Conservation (phyloP, 257 asterid species). For the Solanum pinnatisectum region DNA sequence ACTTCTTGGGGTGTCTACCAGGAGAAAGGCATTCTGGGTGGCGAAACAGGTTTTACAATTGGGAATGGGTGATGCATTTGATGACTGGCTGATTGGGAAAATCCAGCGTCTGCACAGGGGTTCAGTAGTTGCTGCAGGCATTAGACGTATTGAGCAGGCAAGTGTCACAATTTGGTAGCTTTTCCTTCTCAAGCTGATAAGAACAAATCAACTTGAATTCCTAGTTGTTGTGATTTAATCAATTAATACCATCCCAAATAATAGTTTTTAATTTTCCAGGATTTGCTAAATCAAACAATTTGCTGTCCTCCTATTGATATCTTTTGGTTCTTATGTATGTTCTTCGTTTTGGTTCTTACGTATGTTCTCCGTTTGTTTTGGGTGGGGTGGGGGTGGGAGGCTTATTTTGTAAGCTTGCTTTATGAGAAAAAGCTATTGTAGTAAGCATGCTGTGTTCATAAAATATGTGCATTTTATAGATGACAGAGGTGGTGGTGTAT, state of each 20-base stretch:
- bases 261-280: neutral
- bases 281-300: neutral
- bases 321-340: neutral
- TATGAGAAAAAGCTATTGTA: neutral
- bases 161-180: neutral
- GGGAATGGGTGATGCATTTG: conserved; percentile 99
- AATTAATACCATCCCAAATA: neutral
- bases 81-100: conserved; percentile 96
- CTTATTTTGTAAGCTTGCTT: neutral
- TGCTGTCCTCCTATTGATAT: neutral
- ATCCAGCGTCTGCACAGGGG: conserved; percentile 81
- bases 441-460: neutral
- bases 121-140: conserved; percentile 83
- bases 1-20: conserved; percentile 7
- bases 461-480: neutral
- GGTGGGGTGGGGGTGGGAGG: neutral
- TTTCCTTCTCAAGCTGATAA: neutral
- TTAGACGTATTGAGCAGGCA: conserved; percentile 83
- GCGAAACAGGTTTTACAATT: conserved; percentile 92
- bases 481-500: neutral
- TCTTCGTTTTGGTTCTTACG: neutral
- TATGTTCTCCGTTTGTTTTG: neutral
- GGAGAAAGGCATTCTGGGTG: conserved; percentile 97
- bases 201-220: neutral
- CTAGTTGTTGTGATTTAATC: neutral